These are phyloP conservation scores for Colletotrichum tabaci DNA, from an alignment of 2,329 filamentous ascomycete genomes.

Conservation along the genomic window DNA sequence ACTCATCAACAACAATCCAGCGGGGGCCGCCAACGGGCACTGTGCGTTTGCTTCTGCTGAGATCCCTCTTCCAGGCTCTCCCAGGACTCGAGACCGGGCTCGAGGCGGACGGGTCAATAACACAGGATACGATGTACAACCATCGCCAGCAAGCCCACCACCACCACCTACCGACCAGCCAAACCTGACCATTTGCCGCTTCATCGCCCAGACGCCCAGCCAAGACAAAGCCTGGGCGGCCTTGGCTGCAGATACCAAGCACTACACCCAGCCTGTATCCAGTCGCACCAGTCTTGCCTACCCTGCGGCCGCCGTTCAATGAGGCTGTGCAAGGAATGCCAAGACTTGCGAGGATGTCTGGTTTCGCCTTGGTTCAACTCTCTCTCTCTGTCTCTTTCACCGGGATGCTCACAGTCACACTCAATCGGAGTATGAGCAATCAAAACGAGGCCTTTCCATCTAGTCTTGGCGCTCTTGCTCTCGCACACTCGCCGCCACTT, in stretches of 20 bases:
- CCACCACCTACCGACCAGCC: not conserved
- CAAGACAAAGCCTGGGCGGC: constrained; percentile 32
- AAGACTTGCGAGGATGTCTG: constrained; percentile 35
- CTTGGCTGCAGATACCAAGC: constrained; percentile 42
- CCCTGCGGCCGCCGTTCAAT: constrained; percentile 35
- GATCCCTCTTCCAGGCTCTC: not conserved
- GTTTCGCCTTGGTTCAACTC: constrained; percentile 40
- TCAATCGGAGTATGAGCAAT: constrained; percentile 30
- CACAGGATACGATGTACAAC: constrained; percentile 15
- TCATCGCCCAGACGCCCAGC: constrained; percentile 38
- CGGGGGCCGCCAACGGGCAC: not conserved
- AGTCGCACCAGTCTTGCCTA: constrained; percentile 9
- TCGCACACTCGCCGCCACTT: constrained; percentile 29
- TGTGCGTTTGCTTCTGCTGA: constrained; percentile 1
- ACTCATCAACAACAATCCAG: not conserved
- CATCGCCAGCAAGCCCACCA: not conserved
- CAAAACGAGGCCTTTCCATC: constrained; percentile 30
- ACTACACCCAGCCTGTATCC: constrained; percentile 22
- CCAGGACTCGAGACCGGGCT: not conserved
- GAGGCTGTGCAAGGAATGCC: constrained; percentile 41
- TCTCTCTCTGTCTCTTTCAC: constrained; percentile 25
- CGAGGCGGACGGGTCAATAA: not conserved
- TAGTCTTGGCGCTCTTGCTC: constrained; percentile 33
- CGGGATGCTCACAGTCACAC: constrained; percentile 4
- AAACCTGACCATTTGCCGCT: constrained; percentile 35